Evolutionary conservation across 108 stramenopile genomes (phyloP).

Genomic region (Cyclotella baltica): DNA sequence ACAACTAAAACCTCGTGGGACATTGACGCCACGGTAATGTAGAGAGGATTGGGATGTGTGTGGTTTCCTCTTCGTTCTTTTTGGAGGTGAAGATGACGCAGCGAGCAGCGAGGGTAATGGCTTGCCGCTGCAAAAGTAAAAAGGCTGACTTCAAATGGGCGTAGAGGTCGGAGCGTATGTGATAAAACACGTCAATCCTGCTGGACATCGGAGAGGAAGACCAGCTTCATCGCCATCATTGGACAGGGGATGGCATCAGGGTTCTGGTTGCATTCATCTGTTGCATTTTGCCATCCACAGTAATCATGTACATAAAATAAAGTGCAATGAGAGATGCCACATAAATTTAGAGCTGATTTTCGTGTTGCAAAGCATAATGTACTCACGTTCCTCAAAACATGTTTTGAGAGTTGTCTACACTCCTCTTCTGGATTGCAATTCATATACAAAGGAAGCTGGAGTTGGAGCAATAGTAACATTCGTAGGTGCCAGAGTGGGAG

Average conservation of each 20-base stretch:
- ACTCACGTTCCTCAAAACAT: conserved; percentile 19
- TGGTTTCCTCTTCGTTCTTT: conserved; percentile 17
- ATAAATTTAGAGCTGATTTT: too few species aligned
- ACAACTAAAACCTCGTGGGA: conserved; percentile 75
- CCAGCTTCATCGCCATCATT: not conserved
- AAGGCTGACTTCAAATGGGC: conserved; percentile 30
- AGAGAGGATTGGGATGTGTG: conserved; percentile 32
- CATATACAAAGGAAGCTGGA: not conserved
- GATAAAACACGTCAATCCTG: conserved; percentile 17
- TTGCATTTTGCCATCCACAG: conserved; percentile 36
- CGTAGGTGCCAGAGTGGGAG: too few species aligned
- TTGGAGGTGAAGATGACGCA: conserved; percentile 33
- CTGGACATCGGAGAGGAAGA: conserved; percentile 19
- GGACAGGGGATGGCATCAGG: conserved; percentile 37
- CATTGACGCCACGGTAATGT: conserved; percentile 68
- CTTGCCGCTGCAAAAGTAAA: conserved; percentile 36
- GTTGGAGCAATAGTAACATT: too few species aligned
- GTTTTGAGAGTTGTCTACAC: conserved; percentile 5
- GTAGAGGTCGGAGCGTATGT: conserved; percentile 20
- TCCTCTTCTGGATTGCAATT: not conserved
- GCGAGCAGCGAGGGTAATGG: conserved; percentile 37
- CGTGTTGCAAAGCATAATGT: too few species aligned
- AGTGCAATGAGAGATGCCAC: too few species aligned
- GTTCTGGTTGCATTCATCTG: conserved; percentile 31
- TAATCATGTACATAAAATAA: too few species aligned